Conservation (phyloP, 495 filamentous ascomycete genomes). For the Xylaria scruposa region DNA sequence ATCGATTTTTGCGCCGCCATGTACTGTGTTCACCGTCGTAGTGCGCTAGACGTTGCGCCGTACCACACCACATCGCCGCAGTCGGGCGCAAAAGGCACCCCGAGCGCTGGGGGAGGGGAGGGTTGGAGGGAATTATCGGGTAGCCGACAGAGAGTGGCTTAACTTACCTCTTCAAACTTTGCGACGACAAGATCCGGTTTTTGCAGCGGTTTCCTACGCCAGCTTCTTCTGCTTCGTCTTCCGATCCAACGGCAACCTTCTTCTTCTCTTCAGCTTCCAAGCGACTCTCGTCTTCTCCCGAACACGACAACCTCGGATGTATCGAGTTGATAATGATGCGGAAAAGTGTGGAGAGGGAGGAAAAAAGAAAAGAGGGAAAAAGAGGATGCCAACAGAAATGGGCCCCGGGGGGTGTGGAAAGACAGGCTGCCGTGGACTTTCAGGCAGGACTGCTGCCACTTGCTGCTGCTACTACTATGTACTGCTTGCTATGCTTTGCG, state of each 20-base stretch:
- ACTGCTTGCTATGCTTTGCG: neutral
- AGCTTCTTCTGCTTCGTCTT: slow-evolving; percentile 14
- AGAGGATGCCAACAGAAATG: slow-evolving; percentile 20
- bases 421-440: slow-evolving; percentile 16
- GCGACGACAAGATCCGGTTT: slow-evolving; percentile 19
- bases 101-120: slow-evolving; percentile 25
- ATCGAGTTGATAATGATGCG: slow-evolving; percentile 22
- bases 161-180: slow-evolving; percentile 24
- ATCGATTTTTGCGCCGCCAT: slow-evolving; percentile 14
- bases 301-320: slow-evolving; percentile 29
- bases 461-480: neutral
- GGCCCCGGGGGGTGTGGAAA: slow-evolving; percentile 3
- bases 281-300: slow-evolving; percentile 31
- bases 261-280: slow-evolving; percentile 34
- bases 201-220: slow-evolving; percentile 9
- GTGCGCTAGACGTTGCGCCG: slow-evolving; percentile 17
- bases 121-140: slow-evolving; percentile 25
- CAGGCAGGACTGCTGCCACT: slow-evolving; percentile 20
- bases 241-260: slow-evolving; percentile 31
- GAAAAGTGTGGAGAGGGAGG: slow-evolving; percentile 28
- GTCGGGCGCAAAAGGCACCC: slow-evolving; percentile 29
- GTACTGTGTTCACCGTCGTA: slow-evolving; percentile 6
- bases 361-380: slow-evolving; percentile 26
- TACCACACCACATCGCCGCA: slow-evolving; percentile 25
- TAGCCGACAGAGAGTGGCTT: slow-evolving; percentile 31